Base-by-base conservation (phyloP, 192 early-diverging fungal species). In the Jimgerdemannia flammicorona region DNA sequence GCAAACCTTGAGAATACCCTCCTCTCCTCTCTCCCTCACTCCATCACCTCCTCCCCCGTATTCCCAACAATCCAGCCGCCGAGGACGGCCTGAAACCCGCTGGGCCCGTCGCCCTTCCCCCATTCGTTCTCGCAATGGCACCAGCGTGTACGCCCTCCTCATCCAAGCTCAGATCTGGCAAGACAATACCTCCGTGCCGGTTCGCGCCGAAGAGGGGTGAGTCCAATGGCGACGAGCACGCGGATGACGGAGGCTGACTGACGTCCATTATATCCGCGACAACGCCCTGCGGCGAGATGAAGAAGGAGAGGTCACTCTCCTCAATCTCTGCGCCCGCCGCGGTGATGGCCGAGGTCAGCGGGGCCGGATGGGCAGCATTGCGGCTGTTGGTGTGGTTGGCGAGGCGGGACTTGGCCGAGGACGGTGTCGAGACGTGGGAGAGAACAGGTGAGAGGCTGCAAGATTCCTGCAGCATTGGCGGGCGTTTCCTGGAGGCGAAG, bases 131-230 rank as follows among this genome's bases (percentile, higher is more conserved):
- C 49, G 8, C 49, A 10, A 2, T 14, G 49, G 49, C 14, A 59
- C 29, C 29, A 29, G 29, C 29, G 29, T 29, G 29, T 29, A 14
- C 6, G 49, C 49, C 6, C 49, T 59, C 49, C 49, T 59, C 49
- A 14, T 59, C 49, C 8, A 59, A 14, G 49, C 14, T 59, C 49
- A 59, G 49, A 6, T 59, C 49, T 14, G 49, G 49, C 49, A 59
- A 6, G 6, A 68, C 67, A 7, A 66, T 41, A 19, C 68, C 66
- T 17, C 20, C 49, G 39, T 75, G 66, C 69, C 74, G 40, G 9
- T 54, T 79, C 3, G 76, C 83, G 64, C 79, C 74, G 70, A 84
- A 84, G 3, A 84, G 76, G 19, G 83, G 83, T 19, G 83, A 84
- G 59, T 84, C 77, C 4, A 84, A 43, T 1, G 83, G 83, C 6